Base-by-base conservation (phyloP, 2,329 filamentous ascomycete species). In the Hymenotorrendiella dingleyae region DNA sequence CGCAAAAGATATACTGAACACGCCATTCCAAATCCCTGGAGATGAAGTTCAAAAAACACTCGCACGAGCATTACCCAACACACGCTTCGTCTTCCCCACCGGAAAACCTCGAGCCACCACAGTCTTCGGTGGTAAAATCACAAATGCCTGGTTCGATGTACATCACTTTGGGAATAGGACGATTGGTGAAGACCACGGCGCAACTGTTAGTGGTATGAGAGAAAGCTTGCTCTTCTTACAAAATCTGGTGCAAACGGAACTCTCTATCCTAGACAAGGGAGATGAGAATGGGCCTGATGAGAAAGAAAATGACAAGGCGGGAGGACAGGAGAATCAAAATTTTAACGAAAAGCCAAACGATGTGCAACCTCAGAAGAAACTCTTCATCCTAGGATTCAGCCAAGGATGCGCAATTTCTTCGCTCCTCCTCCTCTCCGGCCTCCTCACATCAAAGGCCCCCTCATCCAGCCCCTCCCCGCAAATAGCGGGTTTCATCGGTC, bases 1-100 rank as follows among this genome's bases (percentile, higher is more conserved):
- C 30, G 64, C 64, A 4, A 37, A 45, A 17, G 54, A 58, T 3
- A 49, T 70, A 12, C 53, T 67, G 22, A 41, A 42, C 5, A 50
- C 54, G 10, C 38, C 38, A n/a, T 38, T 42, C 19, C 55, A 17
- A 43, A 43, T 26, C 32, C 36, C 21, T 37, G 29, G 45, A 49
- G 54, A 49, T 40, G 54, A 59, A 26, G 62, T 56, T 61, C 57
- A 66, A 4, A 63, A 65, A 24, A 17, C 6, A 22, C 7, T 7
- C 23, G 4, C 29, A 24, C 22, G 11, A 16, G 9, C 9, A 9
- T 29, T 48, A 20, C 47, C 52, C 26, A 20, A 22, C 46, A 47
- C 43, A 2, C 53, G 46, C 45, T 45, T 57, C 28, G 27, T 53
- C 10, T 56, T 57, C 26, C 54, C 55, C 4, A 53, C 54, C 1